Percentiles rank a stretch among this genome's conserved stretches.
phyloP scores from a whole-genome alignment of 768 basidiomycete genomes.

The Boletus sp. region DNA sequence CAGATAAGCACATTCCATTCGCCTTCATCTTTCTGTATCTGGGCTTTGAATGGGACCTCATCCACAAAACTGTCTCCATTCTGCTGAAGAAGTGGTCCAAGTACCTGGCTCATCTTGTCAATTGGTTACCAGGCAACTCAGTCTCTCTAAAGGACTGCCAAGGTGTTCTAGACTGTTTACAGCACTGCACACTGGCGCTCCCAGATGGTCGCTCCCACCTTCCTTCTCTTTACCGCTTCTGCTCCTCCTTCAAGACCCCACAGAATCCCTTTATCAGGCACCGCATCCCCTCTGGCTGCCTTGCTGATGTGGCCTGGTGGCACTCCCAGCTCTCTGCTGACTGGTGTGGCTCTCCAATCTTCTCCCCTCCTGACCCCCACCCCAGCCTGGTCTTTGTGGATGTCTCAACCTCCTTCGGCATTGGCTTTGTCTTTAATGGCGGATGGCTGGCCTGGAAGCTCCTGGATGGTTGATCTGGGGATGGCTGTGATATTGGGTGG shows the following conservation, averaged over 20 bases:
- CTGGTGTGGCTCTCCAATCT: background rate
- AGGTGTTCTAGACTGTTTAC: no score
- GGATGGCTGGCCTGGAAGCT: constrained; percentile 42
- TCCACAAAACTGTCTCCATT: background rate
- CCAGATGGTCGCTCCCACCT: no score
- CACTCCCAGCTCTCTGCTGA: accelerated
- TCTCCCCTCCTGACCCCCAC: background rate
- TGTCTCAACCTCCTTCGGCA: background rate
- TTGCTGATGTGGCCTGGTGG: background rate
- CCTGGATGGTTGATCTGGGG: accelerated
- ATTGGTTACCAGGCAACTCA: no score
- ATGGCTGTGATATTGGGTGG: background rate
- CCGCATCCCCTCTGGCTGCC: no score
- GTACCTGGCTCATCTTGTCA: background rate
- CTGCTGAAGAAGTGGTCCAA: background rate
- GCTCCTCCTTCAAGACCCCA: no score
- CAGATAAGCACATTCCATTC: background rate
- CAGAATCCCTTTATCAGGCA: no score
- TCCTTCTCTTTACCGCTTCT: no score
- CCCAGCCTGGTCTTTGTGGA: background rate
- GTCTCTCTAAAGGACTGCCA: background rate
- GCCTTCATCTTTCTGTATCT: background rate
- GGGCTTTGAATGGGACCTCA: background rate
- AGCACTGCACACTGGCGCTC: no score
- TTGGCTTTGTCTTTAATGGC: constrained; percentile 33